phyloP scores from a whole-genome alignment of 148 eudicot species.

The Rhododendron henanense region DNA sequence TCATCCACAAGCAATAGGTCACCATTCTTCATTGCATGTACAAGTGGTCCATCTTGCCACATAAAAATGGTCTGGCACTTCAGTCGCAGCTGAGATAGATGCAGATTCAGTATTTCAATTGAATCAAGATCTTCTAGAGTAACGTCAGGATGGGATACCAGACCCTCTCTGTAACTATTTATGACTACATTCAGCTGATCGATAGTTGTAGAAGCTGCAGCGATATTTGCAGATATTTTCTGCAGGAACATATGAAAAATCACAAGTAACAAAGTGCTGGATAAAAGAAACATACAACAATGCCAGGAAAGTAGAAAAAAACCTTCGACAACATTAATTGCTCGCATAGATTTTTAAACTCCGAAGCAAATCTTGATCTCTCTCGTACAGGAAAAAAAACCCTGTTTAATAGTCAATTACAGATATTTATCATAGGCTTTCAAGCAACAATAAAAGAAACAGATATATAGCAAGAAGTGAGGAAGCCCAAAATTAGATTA shows the following conservation, averaged over 20 bases:
- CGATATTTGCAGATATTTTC: conserved; percentile 64
- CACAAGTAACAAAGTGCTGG: background rate
- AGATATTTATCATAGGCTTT: background rate
- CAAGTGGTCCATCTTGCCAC: conserved; percentile 99
- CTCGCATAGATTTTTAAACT: conserved; percentile 57
- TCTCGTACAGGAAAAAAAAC: conserved; percentile 85
- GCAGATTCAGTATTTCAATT: conserved; percentile 33
- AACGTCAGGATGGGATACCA: conserved; percentile 37
- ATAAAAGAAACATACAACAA: conserved; percentile 20
- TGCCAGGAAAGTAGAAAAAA: conserved; percentile 26
- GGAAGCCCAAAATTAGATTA: conserved; percentile 4
- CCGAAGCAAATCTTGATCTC: conserved; percentile 57
- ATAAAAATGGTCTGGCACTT: conserved; percentile 84
- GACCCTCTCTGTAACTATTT: conserved; percentile 42
- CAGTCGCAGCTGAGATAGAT: conserved; percentile 54
- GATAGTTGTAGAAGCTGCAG: conserved; percentile 56
- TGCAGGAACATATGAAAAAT: conserved; percentile 21
- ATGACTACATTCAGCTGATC: conserved; percentile 41
- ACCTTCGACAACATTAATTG: conserved; percentile 51
- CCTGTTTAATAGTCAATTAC: conserved; percentile 42
- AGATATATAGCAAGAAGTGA: background rate
- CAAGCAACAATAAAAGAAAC: background rate
- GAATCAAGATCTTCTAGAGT: conserved; percentile 41
- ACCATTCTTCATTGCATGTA: conserved; percentile 88
- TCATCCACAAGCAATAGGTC: conserved; percentile 92